Evolutionary conservation across 495 filamentous ascomycete genomes (phyloP).

Genomic region (Aspergillus carlsbadensis): DNA sequence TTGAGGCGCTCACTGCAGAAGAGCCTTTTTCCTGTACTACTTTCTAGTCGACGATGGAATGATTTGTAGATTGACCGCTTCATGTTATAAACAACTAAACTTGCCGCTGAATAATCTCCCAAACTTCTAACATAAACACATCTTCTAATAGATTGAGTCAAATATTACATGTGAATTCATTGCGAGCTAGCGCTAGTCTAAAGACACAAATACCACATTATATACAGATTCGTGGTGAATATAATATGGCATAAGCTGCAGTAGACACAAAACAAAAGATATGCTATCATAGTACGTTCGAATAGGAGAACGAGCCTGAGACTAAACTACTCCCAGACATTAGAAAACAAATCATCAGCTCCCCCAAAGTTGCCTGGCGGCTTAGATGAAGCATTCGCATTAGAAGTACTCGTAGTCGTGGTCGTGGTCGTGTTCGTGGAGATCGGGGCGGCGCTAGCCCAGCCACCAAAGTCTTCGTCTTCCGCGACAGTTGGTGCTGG

Average conservation of each 20-base stretch:
- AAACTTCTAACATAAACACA: too few species aligned
- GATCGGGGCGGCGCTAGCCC: slow-evolving; percentile 68
- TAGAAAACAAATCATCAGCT: slow-evolving; percentile 85
- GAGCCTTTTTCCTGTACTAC: too few species aligned
- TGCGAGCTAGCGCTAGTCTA: slow-evolving; percentile 15
- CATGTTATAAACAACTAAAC: too few species aligned
- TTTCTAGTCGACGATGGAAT: too few species aligned
- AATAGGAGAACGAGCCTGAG: slow-evolving; percentile 6
- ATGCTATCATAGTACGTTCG: slow-evolving; percentile 4
- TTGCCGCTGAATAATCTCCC: too few species aligned
- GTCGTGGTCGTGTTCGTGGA: slow-evolving; percentile 46
- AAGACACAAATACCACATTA: slow-evolving; percentile 8
- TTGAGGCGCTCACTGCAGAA: too few species aligned
- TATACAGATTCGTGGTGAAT: neutral
- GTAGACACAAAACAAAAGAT: neutral
- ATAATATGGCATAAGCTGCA: neutral
- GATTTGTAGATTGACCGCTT: too few species aligned
- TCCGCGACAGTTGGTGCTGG: slow-evolving; percentile 63
- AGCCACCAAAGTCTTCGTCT: slow-evolving; percentile 94
- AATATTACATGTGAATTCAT: neutral
- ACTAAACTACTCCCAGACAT: slow-evolving; percentile 74
- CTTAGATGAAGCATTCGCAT: slow-evolving; percentile 39
- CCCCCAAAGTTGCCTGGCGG: slow-evolving; percentile 63
- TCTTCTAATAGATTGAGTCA: too few species aligned
- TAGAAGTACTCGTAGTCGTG: slow-evolving; percentile 17